Base-by-base conservation (phyloP, 768 basidiomycete species). In the Termitomyces sp. region DNA sequence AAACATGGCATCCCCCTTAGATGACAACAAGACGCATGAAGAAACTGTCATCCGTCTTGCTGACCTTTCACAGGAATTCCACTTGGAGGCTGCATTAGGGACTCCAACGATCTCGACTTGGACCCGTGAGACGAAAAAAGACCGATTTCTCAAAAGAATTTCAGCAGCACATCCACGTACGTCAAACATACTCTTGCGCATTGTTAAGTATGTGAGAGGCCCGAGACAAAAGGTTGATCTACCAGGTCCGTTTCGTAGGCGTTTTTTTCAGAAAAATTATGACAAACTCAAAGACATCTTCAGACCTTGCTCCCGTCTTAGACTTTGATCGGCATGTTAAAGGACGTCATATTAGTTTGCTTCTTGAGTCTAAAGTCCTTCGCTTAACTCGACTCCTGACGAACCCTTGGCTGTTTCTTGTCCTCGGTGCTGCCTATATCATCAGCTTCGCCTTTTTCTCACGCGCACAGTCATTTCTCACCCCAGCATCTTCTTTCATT, bases 401-500 rank as follows among this genome's bases (percentile, higher is more conserved):
- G 6, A 71, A 71, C 24, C 72, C 78, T 16, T 83, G 79, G 77
- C 64, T 90, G 11, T 75, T 90, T 58, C 61, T 78, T 38, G 38
- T 86, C 54, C 74, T 90, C 16, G 79, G 66, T 28, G 75, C 73
- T 26, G 84, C 74, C 3, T 93, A 90, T 68, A 85, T 93, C 60
- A 76, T 91, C 52, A 81, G 78, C 32, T 76, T 94, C 26, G 79
- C 88, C 0, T 91, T 93, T 72, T 80, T 92, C 60, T 72, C 83
- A 11, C 80, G 88, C 18, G 79, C 85, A 9, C 87, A 91, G 60
- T 91, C 82, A 55, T 94, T 86, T 70, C 72, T 84, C 38, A 87
- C 83, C 3, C 86, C 87, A 2, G 66, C 84, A 14, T 79, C 79
- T 41, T 79, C 85, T 2, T 87, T 84, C 64, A 76, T 87, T 52